Evolutionary conservation across 768 basidiomycete genomes (phyloP).

Genomic region (Goffeauzyma gilvescens): DNA sequence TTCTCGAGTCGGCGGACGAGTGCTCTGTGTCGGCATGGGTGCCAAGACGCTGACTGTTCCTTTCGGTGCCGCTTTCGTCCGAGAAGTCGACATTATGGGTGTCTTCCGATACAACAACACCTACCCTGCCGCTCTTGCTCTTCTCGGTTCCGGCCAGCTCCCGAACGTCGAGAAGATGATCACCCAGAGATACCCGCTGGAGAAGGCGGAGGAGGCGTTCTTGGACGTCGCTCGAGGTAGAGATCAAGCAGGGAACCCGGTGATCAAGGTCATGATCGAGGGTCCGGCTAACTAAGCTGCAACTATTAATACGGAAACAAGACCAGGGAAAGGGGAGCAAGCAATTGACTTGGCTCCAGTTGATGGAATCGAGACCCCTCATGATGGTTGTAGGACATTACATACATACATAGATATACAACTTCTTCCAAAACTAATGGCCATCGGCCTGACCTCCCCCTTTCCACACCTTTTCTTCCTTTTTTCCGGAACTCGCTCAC

Average conservation of each 20-base stretch:
- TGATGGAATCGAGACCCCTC: too few species aligned
- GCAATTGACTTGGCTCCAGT: too few species aligned
- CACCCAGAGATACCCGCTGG: slow-evolving; percentile 38
- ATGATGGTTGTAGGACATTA: too few species aligned
- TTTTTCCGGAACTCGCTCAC: too few species aligned
- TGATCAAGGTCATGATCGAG: slow-evolving; percentile 77
- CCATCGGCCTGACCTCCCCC: too few species aligned
- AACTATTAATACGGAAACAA: too few species aligned
- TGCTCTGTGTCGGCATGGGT: slow-evolving; percentile 93
- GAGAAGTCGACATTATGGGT: slow-evolving; percentile 83
- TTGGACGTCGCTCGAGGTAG: slow-evolving; percentile 56
- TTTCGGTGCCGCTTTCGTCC: slow-evolving; percentile 57
- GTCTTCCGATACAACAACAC: slow-evolving; percentile 73
- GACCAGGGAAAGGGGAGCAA: too few species aligned
- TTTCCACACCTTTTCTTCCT: too few species aligned
- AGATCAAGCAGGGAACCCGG: slow-evolving; percentile 61
- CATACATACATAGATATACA: too few species aligned
- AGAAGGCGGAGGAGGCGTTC: slow-evolving; percentile 54
- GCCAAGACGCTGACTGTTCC: slow-evolving; percentile 62
- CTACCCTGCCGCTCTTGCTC: slow-evolving; percentile 63
- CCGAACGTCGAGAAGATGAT: slow-evolving; percentile 52
- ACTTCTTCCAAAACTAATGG: too few species aligned
- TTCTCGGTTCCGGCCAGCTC: slow-evolving; percentile 54
- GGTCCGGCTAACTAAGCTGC: too few species aligned
- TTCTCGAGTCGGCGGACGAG: slow-evolving; percentile 66